Conservation (phyloP, 352 stramenopile genomes). For the Hyaloperonospora arabidopsidis region DNA sequence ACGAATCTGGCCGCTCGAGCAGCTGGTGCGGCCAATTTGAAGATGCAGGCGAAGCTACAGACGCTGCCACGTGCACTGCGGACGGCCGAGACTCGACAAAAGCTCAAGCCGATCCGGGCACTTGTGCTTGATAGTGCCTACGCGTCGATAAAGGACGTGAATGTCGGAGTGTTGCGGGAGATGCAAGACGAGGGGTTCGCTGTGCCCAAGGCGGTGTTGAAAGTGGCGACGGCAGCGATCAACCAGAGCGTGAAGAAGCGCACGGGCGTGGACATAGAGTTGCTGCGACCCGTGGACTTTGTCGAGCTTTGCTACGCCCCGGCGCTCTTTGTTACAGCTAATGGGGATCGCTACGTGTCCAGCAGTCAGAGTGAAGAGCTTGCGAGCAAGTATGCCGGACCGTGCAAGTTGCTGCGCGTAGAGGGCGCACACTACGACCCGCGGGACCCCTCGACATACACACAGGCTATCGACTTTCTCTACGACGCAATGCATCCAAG, state of each 20-base stretch:
- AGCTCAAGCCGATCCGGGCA: constrained; percentile 57
- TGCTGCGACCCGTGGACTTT: constrained; percentile 64
- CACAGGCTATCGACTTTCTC: constrained; percentile 58
- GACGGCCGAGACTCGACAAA: constrained; percentile 26
- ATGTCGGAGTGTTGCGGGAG: constrained; percentile 47
- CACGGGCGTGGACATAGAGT: constrained; percentile 59
- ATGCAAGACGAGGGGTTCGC: constrained; percentile 70
- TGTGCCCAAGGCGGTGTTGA: constrained; percentile 61
- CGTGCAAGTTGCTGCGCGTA: constrained; percentile 41
- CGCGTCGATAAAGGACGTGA: constrained; percentile 59
- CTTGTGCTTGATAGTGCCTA: constrained; percentile 73
- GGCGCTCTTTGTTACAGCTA: constrained; percentile 60
- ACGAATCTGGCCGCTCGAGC: constrained; percentile 64
- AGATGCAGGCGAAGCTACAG: constrained; percentile 46
- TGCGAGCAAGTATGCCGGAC: constrained; percentile 48
- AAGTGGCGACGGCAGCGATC: constrained; percentile 55
- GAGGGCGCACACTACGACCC: constrained; percentile 60
- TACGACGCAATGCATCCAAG: constrained; percentile 36
- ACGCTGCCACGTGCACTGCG: constrained; percentile 48
- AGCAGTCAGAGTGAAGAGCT: constrained; percentile 63
- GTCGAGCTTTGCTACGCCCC: constrained; percentile 60
- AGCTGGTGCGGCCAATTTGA: constrained; percentile 36
- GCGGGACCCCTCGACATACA: constrained; percentile 40
- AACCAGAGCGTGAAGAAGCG: constrained; percentile 73
- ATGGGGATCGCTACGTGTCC: constrained; percentile 58